Percentiles rank a stretch among this genome's conserved stretches.
Conservation (phyloP, 306 rosid genomes). For the Inga oerstediana region DNA sequence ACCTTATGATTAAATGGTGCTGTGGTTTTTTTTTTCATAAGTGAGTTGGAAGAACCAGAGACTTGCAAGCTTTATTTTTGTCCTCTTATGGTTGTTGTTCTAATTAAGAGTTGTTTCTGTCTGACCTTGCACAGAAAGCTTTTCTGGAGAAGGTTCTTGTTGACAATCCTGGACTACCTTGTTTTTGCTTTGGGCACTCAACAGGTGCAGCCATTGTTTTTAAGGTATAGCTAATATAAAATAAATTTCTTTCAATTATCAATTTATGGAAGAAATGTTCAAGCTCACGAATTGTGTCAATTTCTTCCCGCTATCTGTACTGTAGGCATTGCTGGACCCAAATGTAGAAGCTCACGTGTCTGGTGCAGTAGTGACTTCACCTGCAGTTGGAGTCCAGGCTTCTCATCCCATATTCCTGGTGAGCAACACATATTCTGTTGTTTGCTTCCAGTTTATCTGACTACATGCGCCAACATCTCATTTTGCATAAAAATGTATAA, state of each 20-base stretch:
- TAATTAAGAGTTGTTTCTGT: background rate
- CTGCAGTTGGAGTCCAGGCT: conserved; percentile 89
- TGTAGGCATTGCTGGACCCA: conserved; percentile 81
- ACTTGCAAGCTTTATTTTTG: background rate
- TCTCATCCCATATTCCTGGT: conserved; percentile 78
- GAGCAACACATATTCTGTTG: conserved; percentile 29
- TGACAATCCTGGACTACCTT: conserved; percentile 79
- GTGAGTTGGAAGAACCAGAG: background rate
- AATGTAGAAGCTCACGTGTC: conserved; percentile 59
- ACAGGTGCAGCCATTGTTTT: conserved; percentile 91
- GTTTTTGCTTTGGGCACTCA: conserved; percentile 90
- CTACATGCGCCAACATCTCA: background rate
- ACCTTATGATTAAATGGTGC: background rate
- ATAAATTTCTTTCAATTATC: conserved; percentile 20
- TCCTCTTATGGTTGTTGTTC: conserved; percentile 5
- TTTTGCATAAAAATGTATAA: background rate
- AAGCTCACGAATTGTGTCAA: background rate
- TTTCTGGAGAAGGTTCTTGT: conserved; percentile 68
- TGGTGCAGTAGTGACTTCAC: conserved; percentile 83
- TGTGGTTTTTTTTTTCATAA: background rate
- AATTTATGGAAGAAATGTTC: background rate
- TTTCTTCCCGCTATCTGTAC: conserved; percentile 5
- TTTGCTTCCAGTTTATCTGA: background rate
- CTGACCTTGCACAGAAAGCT: conserved; percentile 56
- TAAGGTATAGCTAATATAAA: conserved; percentile 52